These are phyloP conservation scores for Rhynchospora tenuis DNA, from an alignment of 176 grass and related monocot species.

Conservation along the genomic window DNA sequence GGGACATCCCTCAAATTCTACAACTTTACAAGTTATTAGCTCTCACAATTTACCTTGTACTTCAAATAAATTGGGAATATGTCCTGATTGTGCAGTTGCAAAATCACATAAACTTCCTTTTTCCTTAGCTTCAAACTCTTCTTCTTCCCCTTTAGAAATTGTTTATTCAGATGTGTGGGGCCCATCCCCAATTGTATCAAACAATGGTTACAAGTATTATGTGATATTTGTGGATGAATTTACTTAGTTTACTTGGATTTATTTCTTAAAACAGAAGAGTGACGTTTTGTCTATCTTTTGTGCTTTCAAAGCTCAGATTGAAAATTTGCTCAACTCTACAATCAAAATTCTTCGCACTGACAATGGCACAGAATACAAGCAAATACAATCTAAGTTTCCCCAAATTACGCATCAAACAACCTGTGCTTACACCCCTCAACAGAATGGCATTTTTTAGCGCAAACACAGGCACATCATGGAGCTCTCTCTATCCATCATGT, in stretches of 20 bases:
- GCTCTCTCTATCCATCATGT: not conserved
- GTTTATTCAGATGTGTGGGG: too few species aligned
- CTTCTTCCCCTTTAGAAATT: too few species aligned
- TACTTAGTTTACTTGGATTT: not conserved
- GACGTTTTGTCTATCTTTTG: not conserved
- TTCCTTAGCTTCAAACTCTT: too few species aligned
- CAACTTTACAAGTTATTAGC: too few species aligned
- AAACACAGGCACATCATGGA: not conserved
- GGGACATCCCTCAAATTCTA: too few species aligned
- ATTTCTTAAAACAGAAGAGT: not conserved
- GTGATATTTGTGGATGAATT: not conserved
- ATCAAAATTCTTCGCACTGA: not conserved
- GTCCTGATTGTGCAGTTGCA: too few species aligned
- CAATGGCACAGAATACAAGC: not conserved
- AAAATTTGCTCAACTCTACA: not conserved
- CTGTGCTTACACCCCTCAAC: not conserved
- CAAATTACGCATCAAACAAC: not conserved
- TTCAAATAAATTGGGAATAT: too few species aligned
- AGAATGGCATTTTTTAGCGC: not conserved
- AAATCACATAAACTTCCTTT: too few species aligned
- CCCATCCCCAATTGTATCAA: too few species aligned
- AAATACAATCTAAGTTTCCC: not conserved
- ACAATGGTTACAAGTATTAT: too few species aligned
- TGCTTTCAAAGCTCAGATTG: not conserved
- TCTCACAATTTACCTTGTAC: too few species aligned